These are phyloP conservation scores for Cytospora chrysosperma DNA, from an alignment of 2,329 filamentous ascomycete species.

Conservation along the genomic window DNA sequence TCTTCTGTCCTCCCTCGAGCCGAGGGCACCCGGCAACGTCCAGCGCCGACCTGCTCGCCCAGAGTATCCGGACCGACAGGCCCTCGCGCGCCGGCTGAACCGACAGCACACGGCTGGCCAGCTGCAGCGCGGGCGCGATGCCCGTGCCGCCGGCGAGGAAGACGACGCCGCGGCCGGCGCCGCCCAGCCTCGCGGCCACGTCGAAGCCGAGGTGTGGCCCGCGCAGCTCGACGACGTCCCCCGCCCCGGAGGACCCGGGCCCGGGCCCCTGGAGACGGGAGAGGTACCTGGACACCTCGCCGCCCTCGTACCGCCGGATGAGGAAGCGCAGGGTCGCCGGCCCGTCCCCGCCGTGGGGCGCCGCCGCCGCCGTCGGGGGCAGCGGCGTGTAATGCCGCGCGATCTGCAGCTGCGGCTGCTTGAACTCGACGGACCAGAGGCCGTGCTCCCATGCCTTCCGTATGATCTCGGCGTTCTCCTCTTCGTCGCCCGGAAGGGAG, in stretches of 20 bases:
- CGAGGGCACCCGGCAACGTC: constrained; percentile 60
- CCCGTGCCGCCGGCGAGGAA: constrained; percentile 93
- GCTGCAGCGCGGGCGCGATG: constrained; percentile 84
- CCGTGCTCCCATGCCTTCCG: constrained; percentile 57
- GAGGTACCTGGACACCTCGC: constrained; percentile 85
- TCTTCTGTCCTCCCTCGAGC: not conserved
- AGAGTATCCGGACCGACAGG: constrained; percentile 68
- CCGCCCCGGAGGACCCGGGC: constrained; percentile 35
- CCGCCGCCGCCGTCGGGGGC: constrained; percentile 57
- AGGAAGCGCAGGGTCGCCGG: constrained; percentile 64
- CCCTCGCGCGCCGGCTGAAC: constrained; percentile 25
- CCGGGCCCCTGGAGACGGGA: constrained; percentile 49
- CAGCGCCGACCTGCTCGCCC: constrained; percentile 70
- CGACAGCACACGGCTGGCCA: constrained; percentile 61
- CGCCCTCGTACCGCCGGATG: constrained; percentile 73
- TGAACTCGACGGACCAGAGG: constrained; percentile 87
- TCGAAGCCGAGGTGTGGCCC: constrained; percentile 74
- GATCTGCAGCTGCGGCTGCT: constrained; percentile 92
- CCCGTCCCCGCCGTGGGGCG: constrained; percentile 31
- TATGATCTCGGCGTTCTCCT: constrained; percentile 29
- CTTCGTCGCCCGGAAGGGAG: constrained; percentile 17
- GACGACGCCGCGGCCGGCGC: constrained; percentile 52
- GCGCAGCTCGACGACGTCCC: constrained; percentile 69
- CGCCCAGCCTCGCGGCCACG: constrained; percentile 38
- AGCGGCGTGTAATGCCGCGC: constrained; percentile 88